phyloP scores from a whole-genome alignment of 192 early-diverging fungal species.

The Mortierella alpina region DNA sequence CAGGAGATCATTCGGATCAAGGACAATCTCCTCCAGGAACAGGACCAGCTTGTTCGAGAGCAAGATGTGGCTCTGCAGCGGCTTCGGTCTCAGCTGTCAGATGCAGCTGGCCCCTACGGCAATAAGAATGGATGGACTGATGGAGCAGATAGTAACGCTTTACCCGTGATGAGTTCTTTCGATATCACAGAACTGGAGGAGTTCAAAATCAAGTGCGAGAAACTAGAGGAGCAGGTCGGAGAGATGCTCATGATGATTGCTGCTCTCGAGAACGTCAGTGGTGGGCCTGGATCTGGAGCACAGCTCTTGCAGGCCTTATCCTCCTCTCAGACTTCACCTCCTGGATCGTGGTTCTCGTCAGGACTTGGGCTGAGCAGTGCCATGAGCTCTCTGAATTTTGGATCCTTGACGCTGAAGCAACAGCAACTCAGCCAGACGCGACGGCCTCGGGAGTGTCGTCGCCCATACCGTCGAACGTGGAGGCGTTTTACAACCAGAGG shows the following conservation, averaged over 20 bases:
- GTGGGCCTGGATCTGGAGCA: constrained; percentile 39
- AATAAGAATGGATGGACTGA: neutral
- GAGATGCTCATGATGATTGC: constrained; percentile 48
- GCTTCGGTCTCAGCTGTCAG: neutral
- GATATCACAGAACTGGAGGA: constrained; percentile 30
- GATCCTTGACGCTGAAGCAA: constrained; percentile 11
- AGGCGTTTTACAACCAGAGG: neutral
- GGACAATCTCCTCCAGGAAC: constrained; percentile 31
- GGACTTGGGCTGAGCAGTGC: neutral
- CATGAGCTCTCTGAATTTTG: constrained; percentile 15
- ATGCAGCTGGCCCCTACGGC: neutral
- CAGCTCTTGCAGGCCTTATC: constrained; percentile 31
- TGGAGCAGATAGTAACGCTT: neutral
- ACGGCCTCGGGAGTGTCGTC: neutral
- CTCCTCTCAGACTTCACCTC: neutral
- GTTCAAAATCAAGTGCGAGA: constrained; percentile 24
- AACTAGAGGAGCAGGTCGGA: constrained; percentile 43
- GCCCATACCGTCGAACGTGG: constrained; percentile 6
- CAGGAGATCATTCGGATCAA: constrained; percentile 44
- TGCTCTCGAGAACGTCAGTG: constrained; percentile 30
- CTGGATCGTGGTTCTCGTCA: constrained; percentile 22
- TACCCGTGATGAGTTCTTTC: constrained; percentile 14
- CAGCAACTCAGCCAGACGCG: neutral
- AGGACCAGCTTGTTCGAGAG: constrained; percentile 20
- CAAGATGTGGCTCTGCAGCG: constrained; percentile 18